Evolutionary conservation across 2,329 filamentous ascomycete genomes (phyloP), one percentile per base, ranked within the genome.

Genomic region (Aspergillus intermedius): DNA sequence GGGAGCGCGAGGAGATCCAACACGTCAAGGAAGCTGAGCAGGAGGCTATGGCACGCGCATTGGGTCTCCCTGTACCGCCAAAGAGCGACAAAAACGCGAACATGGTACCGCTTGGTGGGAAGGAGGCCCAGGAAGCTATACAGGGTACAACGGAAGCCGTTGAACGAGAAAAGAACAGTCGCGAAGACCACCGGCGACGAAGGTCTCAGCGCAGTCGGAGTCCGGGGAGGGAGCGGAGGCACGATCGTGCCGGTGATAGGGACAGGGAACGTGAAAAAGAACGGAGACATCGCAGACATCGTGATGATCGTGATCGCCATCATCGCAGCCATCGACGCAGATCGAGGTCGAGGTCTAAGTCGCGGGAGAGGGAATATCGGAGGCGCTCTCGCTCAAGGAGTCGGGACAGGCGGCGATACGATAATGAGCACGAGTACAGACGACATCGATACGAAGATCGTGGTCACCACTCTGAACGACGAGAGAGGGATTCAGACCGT

Each of bases 21-120:
- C 83, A 79, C 57, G 79, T 96, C 64, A 96, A 95, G 63, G 87
- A 95, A 67, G 88, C 87, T 0, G 93, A 98, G 62, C 88, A 95
- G 64, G 91, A 96, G 66, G 93, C 91, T 1, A 84, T 97, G 65
- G 84, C 89, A 3, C 78, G 76, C 41, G 91, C 91, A 0, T 73
- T 98, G 47, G 93, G 93, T 0, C 72, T 96, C 25, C 89, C 88
- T 0, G 77, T 86, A 1, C 80, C 84, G 1, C 72, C 77, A 5
- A 76, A 70, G 48, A 60, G 53, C 22, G 79, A 78, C 1, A 80
- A 77, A 2, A 94, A 93, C 65, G 80, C 79, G 43, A 82, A 83
- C 52, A 52, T 77, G 59, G 73, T 71, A 17, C 77, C 87, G 0
- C 68, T 95, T 9, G 84, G 82, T 37, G 66, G 86, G 23, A 78